Evolutionary conservation across 352 stramenopile genomes (phyloP).

Genomic region (Phytophthora brassicae): DNA sequence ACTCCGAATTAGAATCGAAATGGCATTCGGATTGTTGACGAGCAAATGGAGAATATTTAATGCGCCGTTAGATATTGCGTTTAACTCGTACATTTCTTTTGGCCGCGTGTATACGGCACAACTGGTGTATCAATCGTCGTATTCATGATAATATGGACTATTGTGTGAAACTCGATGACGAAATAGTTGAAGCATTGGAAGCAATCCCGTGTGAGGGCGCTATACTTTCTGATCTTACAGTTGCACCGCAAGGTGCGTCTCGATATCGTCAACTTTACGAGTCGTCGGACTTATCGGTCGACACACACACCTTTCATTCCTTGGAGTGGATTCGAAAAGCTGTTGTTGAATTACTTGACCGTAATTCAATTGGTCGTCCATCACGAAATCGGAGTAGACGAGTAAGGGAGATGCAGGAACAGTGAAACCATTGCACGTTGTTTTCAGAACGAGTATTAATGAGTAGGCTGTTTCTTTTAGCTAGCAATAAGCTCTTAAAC

Average conservation of each 20-base stretch:
- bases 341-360: background rate
- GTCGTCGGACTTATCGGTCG: background rate
- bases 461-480: background rate
- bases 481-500: background rate
- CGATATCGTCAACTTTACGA: background rate
- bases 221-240: background rate
- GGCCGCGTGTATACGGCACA: background rate
- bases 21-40: constrained; percentile 4
- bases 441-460: background rate
- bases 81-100: background rate
- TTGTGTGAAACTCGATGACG: background rate
- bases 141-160: background rate
- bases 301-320: background rate
- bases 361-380: background rate
- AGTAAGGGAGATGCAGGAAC: background rate
- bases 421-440: background rate
- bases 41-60: constrained; percentile 3
- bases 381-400: background rate
- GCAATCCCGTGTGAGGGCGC: background rate
- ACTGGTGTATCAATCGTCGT: background rate
- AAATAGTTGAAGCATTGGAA: background rate
- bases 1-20: background rate
- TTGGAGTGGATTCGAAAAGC: background rate
- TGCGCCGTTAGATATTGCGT: background rate
- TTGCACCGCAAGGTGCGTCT: background rate